Evolutionary conservation across 2,329 filamentous ascomycete species (phyloP), one percentile per base, ranked within the genome.

Genomic region (Colletotrichum navitas): DNA sequence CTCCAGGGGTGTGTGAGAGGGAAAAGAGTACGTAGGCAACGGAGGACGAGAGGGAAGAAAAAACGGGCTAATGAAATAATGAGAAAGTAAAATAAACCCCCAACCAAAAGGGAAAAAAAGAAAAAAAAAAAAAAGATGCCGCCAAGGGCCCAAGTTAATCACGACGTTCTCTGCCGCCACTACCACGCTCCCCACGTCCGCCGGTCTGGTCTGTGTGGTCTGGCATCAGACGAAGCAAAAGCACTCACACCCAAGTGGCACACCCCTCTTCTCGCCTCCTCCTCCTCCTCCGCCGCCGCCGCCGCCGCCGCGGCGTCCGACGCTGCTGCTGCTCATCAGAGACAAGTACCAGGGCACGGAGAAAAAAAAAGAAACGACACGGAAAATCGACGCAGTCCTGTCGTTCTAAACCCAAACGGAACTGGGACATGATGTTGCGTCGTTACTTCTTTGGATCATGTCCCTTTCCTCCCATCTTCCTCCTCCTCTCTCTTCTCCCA

Each of bases 281-380:
- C 43, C 62, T 29, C 29, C 62, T 29, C 64, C 59, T 24, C 47
- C 43, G 52, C 43, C 66, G 49, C 36, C 62, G 51, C 68, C 52
- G 41, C 51, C 66, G 49, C 45, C 62, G 43, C 68, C 59, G 39
- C n/a, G n/a, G n/a, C 39, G 39, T 41, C 39, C 39, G 68, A 59
- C 52, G 64, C 64, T 26, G 58, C 49, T 36, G 65, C 68, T 64
- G 58, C 54, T 66, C 66, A 68, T 71, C 70, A 72, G 66, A 74
- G 64, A 77, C 76, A 74, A 69, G 66, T 72, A 72, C 69, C 55
- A 72, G 74, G 73, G 59, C 59, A 73, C 62, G 61, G 62, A 69
- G 60, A 36, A 29, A 74, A 36, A 74, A 71, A 73, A 74, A 71
- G 74, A 70, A 74, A 75, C 61, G 54, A 63, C 52, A 65, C 70